Percentiles rank a stretch among this genome's conserved stretches.
These are phyloP conservation scores for Aspergillus ustus DNA, from an alignment of 2,329 filamentous ascomycete genomes.

Conservation along the genomic window DNA sequence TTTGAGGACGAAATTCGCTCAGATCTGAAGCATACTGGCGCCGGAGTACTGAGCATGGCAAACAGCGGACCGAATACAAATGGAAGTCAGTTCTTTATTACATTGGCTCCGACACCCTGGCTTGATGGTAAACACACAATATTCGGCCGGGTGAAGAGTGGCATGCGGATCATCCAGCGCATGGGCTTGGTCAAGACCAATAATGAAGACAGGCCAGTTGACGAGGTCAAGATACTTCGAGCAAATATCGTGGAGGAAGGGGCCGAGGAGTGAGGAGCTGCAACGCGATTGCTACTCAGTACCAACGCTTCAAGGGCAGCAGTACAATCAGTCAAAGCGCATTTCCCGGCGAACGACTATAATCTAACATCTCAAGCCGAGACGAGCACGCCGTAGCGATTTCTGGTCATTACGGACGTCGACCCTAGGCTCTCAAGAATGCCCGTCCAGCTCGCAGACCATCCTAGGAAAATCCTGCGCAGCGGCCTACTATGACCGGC, in stretches of 20 bases:
- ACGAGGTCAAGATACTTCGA: constrained; percentile 79
- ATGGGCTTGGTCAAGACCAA: constrained; percentile 89
- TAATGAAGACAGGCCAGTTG: constrained; percentile 75
- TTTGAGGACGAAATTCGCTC: constrained; percentile 90
- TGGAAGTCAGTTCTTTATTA: constrained; percentile 95
- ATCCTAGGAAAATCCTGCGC: not conserved
- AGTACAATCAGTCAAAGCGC: constrained; percentile 1
- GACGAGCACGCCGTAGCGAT: not conserved
- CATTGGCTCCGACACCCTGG: constrained; percentile 92
- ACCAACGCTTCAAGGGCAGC: not conserved
- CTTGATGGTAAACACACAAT: constrained; percentile 74
- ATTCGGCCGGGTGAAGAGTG: constrained; percentile 85
- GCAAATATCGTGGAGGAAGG: constrained; percentile 71
- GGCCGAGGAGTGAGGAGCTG: constrained; percentile 45
- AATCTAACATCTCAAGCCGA: not conserved
- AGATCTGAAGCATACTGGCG: constrained; percentile 85
- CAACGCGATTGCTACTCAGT: not conserved
- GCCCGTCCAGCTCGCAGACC: not conserved
- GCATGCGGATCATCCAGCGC: constrained; percentile 80
- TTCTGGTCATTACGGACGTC: not conserved
- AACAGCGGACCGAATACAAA: constrained; percentile 94
- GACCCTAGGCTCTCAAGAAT: not conserved
- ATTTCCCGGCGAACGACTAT: not conserved
- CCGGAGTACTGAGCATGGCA: constrained; percentile 94
- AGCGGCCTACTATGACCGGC: not conserved